phyloP scores from a whole-genome alignment of 352 stramenopile species.

The Blastocystis sp. region DNA sequence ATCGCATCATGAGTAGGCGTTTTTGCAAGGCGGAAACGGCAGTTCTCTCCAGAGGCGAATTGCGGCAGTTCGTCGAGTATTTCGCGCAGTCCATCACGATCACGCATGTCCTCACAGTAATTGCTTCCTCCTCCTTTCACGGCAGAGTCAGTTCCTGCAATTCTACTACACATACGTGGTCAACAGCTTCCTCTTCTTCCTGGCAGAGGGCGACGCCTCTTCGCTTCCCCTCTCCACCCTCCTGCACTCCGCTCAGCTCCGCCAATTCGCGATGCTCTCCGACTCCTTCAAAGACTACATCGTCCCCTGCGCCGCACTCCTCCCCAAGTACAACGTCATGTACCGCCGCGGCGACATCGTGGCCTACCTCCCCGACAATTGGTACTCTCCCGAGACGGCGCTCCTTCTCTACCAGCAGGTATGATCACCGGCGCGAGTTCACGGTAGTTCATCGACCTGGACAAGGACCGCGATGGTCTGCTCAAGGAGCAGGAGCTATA shows the following conservation, averaged over 20 bases:
- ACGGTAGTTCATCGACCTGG: conserved; percentile 32
- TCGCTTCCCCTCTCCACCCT: neutral
- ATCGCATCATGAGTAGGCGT: neutral
- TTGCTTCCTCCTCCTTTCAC: neutral
- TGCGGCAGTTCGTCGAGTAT: conserved; percentile 15
- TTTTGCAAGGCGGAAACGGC: conserved; percentile 4
- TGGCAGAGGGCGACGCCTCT: neutral
- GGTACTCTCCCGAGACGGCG: conserved; percentile 46
- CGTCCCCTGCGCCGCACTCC: neutral
- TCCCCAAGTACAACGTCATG: neutral
- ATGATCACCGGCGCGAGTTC: neutral
- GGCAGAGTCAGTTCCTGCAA: conserved; percentile 51
- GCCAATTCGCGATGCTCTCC: neutral
- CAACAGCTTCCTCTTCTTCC: conserved; percentile 28
- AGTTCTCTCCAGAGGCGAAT: neutral
- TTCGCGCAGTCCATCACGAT: conserved; percentile 10
- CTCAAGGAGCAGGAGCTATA: conserved; percentile 3
- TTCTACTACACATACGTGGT: conserved; percentile 35
- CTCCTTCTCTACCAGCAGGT: conserved; percentile 30
- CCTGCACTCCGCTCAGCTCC: neutral
- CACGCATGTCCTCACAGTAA: conserved; percentile 14
- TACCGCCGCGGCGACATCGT: neutral
- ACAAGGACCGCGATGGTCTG: conserved; percentile 15
- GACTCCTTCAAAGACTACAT: conserved; percentile 18
- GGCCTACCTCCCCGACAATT: conserved; percentile 16